Evolutionary conservation across 2,329 filamentous ascomycete genomes (phyloP), one percentile per base, ranked within the genome.

Genomic region (Cordyceps tenuipes): DNA sequence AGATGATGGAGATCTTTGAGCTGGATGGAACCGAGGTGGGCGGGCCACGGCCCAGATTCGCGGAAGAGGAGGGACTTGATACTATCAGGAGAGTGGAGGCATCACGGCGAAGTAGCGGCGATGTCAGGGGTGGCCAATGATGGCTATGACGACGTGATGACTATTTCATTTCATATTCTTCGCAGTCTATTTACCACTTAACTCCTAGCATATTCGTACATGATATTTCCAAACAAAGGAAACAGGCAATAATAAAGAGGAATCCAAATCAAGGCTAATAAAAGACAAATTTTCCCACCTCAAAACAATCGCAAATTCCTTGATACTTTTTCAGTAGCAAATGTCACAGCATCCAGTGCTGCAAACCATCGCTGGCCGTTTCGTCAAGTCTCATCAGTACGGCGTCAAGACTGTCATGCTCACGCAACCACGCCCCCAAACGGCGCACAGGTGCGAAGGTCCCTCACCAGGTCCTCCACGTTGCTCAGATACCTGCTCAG

Each of bases 401-500:
- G 3, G 29, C 6, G 19, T 13, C 3, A 3, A 26, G 39, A 15
- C 34, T 8, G 34, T 13, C 12, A 3, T 53, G 46, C 13, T 66
- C 62, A 83, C 63, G 75, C 79, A 61, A 84, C 73, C 6, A 79
- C 81, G 6, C 85, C 81, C 6, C 85, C 86, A 75, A 91, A 91
- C 0, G 90, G 88, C 51, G 88, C 86, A 65, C 85, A 89, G 70
- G 90, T 90, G 64, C 87, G 85, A 66, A 97, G 75, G 72, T 97
- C 91, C 70, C 89, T 85, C 58, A 96, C 90, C 62, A 96, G 79
- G 66, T 92, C 90, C 63, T 92, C 89, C 29, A 95, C 90, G 68
- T 89, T 94, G 72, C 82, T 88, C 68, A 96, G 78, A 72, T 94
- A 90, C 64, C 84, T 81, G 48, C 88, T 89, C 44, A 96, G 77